These are phyloP conservation scores for Eimeria mitis DNA, from an alignment of 169 alveolate genomes.

Conservation along the genomic window DNA sequence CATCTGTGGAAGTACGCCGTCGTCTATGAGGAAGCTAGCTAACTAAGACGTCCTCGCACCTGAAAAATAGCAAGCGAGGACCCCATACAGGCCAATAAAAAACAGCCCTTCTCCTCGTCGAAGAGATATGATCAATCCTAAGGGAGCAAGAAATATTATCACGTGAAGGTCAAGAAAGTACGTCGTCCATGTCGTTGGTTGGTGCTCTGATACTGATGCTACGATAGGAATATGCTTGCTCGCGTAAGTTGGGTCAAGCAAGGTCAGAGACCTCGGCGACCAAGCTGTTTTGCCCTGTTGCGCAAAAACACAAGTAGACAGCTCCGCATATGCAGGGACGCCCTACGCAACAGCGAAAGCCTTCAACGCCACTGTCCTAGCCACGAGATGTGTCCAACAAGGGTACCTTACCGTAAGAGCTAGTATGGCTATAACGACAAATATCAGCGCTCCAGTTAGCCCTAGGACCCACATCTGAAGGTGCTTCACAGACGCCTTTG, in stretches of 20 bases:
- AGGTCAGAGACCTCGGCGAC: slow-evolving; percentile 97
- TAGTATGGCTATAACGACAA: slow-evolving; percentile 64
- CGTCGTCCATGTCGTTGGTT: slow-evolving; percentile 99
- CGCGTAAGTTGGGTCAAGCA: slow-evolving; percentile 99
- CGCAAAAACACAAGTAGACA: background rate
- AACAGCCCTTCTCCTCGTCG: slow-evolving; percentile 93
- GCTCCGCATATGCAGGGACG: background rate
- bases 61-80: slow-evolving; percentile 97
- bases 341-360: background rate
- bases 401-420: slow-evolving; percentile 85
- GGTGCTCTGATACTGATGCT: slow-evolving; percentile 99
- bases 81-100: slow-evolving; percentile 95
- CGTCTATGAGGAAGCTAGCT: background rate
- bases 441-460: slow-evolving; percentile 13
- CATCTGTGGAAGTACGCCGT: background rate
- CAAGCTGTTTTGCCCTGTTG: slow-evolving; percentile 94
- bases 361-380: background rate
- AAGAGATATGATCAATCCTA: slow-evolving; percentile 89
- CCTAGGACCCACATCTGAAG: slow-evolving; percentile 54
- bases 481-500: slow-evolving; percentile 38
- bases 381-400: background rate
- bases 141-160: slow-evolving; percentile 78
- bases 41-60: slow-evolving; percentile 51
- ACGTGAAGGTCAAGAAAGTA: slow-evolving; percentile 84
- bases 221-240: slow-evolving; percentile 97